phyloP scores from a whole-genome alignment of 257 asterid species.

The Gentiana dahurica region DNA sequence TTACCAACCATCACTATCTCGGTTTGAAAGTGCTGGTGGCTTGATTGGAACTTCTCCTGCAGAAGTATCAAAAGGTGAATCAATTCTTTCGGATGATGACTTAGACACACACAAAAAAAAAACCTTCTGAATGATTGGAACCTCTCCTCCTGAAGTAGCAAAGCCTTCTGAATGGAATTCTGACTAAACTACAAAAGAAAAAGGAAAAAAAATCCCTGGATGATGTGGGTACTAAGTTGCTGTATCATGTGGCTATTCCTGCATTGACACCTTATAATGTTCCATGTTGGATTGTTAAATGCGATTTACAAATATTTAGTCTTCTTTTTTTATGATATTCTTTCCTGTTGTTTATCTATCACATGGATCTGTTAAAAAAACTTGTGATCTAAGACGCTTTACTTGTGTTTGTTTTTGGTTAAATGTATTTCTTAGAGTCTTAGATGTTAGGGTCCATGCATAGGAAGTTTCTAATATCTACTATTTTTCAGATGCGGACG shows the following conservation, averaged over 20 bases:
- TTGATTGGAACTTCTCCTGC: slow-evolving; percentile 71
- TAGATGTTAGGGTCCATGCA: not conserved
- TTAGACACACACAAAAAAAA: no score
- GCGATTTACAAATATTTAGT: not conserved
- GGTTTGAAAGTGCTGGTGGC: slow-evolving; percentile 84
- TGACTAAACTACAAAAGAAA: not conserved
- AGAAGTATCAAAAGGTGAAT: slow-evolving; percentile 75
- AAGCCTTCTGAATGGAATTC: not conserved
- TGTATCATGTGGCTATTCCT: not conserved
- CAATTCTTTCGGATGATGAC: slow-evolving; percentile 10
- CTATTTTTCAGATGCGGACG: slow-evolving; percentile 57
- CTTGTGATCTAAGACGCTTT: not conserved
- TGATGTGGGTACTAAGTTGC: not conserved
- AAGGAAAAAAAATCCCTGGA: not conserved
- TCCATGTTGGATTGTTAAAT: slow-evolving; percentile 1
- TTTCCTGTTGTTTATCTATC: not conserved
- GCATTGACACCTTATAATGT: not conserved
- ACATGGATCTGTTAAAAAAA: not conserved
- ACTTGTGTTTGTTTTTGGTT: not conserved
- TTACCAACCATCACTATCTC: slow-evolving; percentile 68
- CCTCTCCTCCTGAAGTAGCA: not conserved
- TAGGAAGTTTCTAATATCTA: slow-evolving; percentile 16
- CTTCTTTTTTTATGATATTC: not conserved
- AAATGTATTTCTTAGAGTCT: not conserved
- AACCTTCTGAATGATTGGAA: no score